A percentile compares a stretch with the other conserved stretches of the same genome.
Evolutionary conservation across 2,329 filamentous ascomycete genomes (phyloP).

Genomic region (Phyllosticta citriasiana): DNA sequence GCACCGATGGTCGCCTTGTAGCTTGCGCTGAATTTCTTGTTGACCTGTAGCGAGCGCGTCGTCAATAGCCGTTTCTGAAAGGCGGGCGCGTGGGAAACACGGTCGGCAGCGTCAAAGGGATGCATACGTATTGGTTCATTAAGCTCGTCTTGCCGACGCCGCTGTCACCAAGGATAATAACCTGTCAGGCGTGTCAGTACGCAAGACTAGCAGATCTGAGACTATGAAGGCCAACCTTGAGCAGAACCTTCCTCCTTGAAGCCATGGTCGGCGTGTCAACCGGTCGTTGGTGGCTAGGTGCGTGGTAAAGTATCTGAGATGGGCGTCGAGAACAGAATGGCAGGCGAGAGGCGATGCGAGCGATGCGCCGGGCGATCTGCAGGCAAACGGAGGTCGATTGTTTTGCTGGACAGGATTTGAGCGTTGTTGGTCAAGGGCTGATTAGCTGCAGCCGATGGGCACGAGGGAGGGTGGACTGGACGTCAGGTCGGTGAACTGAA

Average conservation of each 20-base stretch:
- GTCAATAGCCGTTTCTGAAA: not conserved
- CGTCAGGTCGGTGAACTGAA: slow-evolving; percentile 9
- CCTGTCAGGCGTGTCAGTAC: slow-evolving; percentile 42
- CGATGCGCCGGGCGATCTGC: not conserved
- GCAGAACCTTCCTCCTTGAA: slow-evolving; percentile 78
- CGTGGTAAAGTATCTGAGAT: not conserved
- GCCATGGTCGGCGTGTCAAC: slow-evolving; percentile 44
- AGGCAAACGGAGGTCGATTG: not conserved
- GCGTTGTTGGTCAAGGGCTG: slow-evolving; percentile 6
- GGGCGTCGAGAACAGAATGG: not conserved
- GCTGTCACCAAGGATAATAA: slow-evolving; percentile 98
- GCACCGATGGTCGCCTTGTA: slow-evolving; percentile 99
- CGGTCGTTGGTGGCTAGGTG: not conserved
- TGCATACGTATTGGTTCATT: slow-evolving; percentile 99
- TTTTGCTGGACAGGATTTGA: slow-evolving; percentile 7
- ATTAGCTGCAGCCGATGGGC: not conserved
- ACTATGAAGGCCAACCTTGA: slow-evolving; percentile 56
- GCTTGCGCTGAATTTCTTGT: slow-evolving; percentile 99
- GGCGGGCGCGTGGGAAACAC: not conserved
- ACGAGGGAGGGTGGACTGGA: not conserved
- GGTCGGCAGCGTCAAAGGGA: not conserved
- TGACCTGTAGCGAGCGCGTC: slow-evolving; percentile 58
- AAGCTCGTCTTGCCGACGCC: slow-evolving; percentile 98
- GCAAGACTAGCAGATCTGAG: slow-evolving; percentile 4
- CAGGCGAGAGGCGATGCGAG: not conserved